Base-by-base conservation (phyloP, 495 filamentous ascomycete species). In the Annulohypoxylon nitens region DNA sequence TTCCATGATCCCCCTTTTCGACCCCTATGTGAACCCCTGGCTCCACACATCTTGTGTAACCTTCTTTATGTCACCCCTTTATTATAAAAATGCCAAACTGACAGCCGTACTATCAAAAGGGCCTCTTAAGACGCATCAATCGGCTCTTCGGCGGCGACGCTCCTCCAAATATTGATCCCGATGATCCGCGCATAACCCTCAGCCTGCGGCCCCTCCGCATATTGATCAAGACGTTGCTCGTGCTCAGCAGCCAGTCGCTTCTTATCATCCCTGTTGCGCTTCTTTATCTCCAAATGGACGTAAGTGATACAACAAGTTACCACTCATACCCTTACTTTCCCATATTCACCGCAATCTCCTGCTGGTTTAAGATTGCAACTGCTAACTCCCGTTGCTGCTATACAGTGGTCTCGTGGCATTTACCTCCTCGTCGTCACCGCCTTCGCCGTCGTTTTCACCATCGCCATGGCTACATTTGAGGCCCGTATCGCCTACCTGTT, bases 261-360 rank as follows among this genome's bases (percentile, higher is more conserved):
- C 26, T 68, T 6, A 23, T 55, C 20, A 20, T 54, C 1, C 70
- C 70, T 4, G 53, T 69, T 8, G 54, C 65, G 6, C 20, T 74
- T 1, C 61, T 69, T 0, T 60, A 60, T 23, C 16, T 60, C 20
- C 10, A 43, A 30, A 43, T 14, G 18, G 36, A 43, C 6, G 60
- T 63, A 63, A 11, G 58, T 47, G 12, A 30, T 30, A 60, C 33
- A 7, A 11, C 20, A 5, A 4, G 11, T 6, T 23, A 33, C 18
- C 9, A 6, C 14, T 30, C 26, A 6, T 30, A 23, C 12, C 25
- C 34, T n/a, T 11, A 14, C n/a, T 18, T 23, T 20, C 18, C 57
- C 30, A 8, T 37, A 36, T 23, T 23, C 20, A 14, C 7, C n/a
- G 33, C 25, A 23, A 23, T 11, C 16, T 58, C 54, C 23, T 23